phyloP scores from a whole-genome alignment of 202 grass and related monocot genomes.

The Schoenoplectus tabernaemontani region DNA sequence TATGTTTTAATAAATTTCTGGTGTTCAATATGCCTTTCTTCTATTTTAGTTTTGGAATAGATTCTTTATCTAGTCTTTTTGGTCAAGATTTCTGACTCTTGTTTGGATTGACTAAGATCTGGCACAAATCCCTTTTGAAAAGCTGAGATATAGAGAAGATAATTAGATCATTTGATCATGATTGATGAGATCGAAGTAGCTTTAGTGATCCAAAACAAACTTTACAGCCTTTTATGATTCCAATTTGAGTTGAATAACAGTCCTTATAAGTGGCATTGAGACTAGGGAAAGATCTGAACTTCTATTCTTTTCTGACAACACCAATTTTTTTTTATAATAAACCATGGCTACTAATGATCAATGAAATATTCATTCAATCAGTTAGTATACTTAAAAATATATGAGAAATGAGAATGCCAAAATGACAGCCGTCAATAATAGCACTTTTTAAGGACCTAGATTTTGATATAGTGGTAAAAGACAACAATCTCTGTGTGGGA shows the following conservation, averaged over 20 bases:
- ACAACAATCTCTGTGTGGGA: too few species aligned
- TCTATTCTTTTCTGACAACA: slow-evolving; percentile 7
- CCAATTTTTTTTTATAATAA: neutral
- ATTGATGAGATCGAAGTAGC: slow-evolving; percentile 17
- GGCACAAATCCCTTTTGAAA: slow-evolving; percentile 7
- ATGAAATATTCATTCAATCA: neutral
- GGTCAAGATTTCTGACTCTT: neutral
- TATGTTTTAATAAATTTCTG: neutral
- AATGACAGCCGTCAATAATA: neutral
- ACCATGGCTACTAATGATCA: neutral
- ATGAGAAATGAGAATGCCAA: neutral
- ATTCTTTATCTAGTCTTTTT: neutral
- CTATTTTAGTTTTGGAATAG: neutral
- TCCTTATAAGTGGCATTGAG: slow-evolving; percentile 15
- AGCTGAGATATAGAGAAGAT: neutral
- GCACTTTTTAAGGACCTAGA: neutral
- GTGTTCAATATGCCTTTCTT: slow-evolving; percentile 5
- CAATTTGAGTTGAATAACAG: slow-evolving; percentile 23
- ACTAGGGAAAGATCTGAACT: slow-evolving; percentile 17
- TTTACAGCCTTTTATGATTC: slow-evolving; percentile 28
- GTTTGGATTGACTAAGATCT: slow-evolving; percentile 11
- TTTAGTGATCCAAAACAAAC: slow-evolving; percentile 23
- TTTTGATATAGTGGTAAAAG: too few species aligned
- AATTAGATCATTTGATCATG: slow-evolving; percentile 15
- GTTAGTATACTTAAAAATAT: neutral